phyloP scores from a whole-genome alignment of 768 basidiomycete species.

The Termitomyces sp. region DNA sequence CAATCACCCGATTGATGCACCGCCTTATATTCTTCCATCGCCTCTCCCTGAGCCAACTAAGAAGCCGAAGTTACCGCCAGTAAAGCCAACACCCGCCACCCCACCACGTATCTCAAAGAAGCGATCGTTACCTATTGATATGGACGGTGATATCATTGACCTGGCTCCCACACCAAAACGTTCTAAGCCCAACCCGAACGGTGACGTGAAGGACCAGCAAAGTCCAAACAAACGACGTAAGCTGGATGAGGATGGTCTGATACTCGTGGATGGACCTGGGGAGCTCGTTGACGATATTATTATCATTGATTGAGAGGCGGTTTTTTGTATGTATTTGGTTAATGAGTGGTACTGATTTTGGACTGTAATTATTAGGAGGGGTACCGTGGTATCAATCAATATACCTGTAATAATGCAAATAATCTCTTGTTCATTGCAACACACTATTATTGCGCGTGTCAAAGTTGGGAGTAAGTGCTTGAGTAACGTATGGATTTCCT shows the following conservation, averaged over 20 bases:
- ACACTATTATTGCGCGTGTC: neutral
- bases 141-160: slow-evolving; percentile 50
- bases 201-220: slow-evolving; percentile 19
- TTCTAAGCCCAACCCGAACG: slow-evolving; percentile 22
- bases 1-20: slow-evolving; percentile 48
- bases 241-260: slow-evolving; percentile 72
- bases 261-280: slow-evolving; percentile 58
- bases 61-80: slow-evolving; percentile 35
- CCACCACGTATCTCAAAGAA: slow-evolving; percentile 45
- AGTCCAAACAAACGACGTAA: slow-evolving; percentile 64
- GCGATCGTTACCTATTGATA: slow-evolving; percentile 52
- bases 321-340: neutral
- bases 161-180: slow-evolving; percentile 60
- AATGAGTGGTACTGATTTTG: neutral
- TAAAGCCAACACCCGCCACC: slow-evolving; percentile 36
- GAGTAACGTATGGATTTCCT: too few relatives aligned
- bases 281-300: slow-evolving; percentile 60
- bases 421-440: neutral
- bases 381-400: neutral
- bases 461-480: too few relatives aligned
- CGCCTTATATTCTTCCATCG: slow-evolving; percentile 60
- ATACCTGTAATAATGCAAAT: neutral
- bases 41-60: slow-evolving; percentile 57
- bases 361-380: neutral
- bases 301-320: slow-evolving; percentile 36